Conservation (phyloP, 148 eudicot genomes). For the Rhododendron kiyosumense region DNA sequence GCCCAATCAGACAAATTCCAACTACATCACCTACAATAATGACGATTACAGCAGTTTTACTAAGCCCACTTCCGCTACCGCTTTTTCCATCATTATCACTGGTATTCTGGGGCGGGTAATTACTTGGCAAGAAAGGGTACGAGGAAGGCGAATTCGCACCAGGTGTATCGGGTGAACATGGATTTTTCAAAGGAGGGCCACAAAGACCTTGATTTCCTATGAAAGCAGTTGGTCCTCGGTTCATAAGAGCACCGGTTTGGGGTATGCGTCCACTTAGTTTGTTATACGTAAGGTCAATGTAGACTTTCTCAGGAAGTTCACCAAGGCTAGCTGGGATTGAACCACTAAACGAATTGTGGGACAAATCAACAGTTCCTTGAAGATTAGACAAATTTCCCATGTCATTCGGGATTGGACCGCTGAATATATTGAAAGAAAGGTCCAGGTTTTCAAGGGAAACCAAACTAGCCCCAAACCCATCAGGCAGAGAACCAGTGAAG, state of each 20-base stretch:
- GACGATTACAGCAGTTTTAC: slow-evolving; percentile 50
- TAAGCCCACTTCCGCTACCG: slow-evolving; percentile 47
- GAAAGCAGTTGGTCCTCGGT: slow-evolving; percentile 92
- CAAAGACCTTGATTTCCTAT: slow-evolving; percentile 87
- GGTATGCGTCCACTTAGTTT: slow-evolving; percentile 86
- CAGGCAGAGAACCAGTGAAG: slow-evolving; percentile 65
- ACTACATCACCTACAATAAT: slow-evolving; percentile 68
- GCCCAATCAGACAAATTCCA: slow-evolving; percentile 83
- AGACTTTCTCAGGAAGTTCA: slow-evolving; percentile 91
- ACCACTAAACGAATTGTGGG: slow-evolving; percentile 83
- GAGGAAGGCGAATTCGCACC: slow-evolving; percentile 53
- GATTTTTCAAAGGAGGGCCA: slow-evolving; percentile 87
- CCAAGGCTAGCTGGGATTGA: slow-evolving; percentile 86
- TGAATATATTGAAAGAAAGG: slow-evolving; percentile 62
- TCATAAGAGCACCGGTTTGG: slow-evolving; percentile 82
- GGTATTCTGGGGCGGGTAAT: slow-evolving; percentile 32
- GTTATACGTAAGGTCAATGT: slow-evolving; percentile 83
- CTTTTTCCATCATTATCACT: slow-evolving; percentile 26
- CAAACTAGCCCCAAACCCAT: slow-evolving; percentile 64
- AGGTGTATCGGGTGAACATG: slow-evolving; percentile 40
- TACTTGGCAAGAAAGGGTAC: slow-evolving; percentile 65
- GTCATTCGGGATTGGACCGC: slow-evolving; percentile 71
- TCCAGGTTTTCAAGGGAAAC: slow-evolving; percentile 63
- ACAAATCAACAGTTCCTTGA: slow-evolving; percentile 88
- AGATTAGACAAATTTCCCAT: slow-evolving; percentile 73